Conservation (phyloP, 768 basidiomycete species). For the Amanita thiersii region DNA sequence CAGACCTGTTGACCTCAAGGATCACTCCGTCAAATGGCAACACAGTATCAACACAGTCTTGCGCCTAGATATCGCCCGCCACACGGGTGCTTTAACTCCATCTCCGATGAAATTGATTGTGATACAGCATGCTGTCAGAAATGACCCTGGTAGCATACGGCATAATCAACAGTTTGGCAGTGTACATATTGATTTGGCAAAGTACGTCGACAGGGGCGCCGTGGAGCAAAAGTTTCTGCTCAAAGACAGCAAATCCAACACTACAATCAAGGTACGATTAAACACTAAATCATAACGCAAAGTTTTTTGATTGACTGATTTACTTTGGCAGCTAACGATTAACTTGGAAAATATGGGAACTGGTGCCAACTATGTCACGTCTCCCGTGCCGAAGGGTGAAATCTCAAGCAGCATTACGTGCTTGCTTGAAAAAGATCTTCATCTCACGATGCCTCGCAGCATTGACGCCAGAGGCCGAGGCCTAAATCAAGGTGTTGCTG, state of each 20-base stretch:
- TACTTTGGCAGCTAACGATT: conserved; percentile 47
- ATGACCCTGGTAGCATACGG: conserved; percentile 44
- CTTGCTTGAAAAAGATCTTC: conserved; percentile 49
- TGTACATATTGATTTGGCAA: conserved; percentile 64
- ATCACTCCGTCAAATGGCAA: conserved; percentile 60
- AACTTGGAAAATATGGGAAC: conserved; percentile 46
- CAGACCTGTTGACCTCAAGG: conserved; percentile 46
- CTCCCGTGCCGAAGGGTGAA: conserved; percentile 64
- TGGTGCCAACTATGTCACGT: conserved; percentile 47
- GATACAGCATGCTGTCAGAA: conserved; percentile 49
- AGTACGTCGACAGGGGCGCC: conserved; percentile 55
- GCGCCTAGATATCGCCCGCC: conserved; percentile 51
- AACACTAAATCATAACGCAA: too few species aligned
- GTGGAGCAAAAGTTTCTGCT: conserved; percentile 62
- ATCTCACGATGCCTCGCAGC: conserved; percentile 39
- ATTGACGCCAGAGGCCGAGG: neutral
- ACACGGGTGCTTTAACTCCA: conserved; percentile 41
- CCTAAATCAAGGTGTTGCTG: too few species aligned
- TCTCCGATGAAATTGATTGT: conserved; percentile 61
- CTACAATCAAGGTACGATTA: conserved; percentile 64
- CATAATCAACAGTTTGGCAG: conserved; percentile 56
- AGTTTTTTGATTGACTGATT: too few species aligned
- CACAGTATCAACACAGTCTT: conserved; percentile 48
- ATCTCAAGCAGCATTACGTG: conserved; percentile 62
- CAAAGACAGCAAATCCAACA: conserved; percentile 70